Percentiles rank a stretch among this genome's conserved stretches.
phyloP scores from a whole-genome alignment of 2,329 filamentous ascomycete species.

The Fusarium concolor region DNA sequence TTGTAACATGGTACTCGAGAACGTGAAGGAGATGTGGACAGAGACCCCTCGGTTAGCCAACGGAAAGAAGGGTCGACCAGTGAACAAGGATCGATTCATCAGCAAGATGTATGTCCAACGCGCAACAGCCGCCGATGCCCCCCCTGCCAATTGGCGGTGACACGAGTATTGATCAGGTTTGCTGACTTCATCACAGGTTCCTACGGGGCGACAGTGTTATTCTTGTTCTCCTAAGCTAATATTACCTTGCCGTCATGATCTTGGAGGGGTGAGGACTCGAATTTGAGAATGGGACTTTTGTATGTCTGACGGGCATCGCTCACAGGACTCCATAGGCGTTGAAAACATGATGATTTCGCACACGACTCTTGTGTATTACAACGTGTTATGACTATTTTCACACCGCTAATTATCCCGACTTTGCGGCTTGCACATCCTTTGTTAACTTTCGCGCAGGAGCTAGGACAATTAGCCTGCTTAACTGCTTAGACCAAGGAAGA shows the following conservation, averaged over 20 bases:
- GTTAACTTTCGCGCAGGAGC: neutral
- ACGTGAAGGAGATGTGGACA: constrained; percentile 98
- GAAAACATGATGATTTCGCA: constrained; percentile 48
- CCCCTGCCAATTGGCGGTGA: constrained; percentile 24
- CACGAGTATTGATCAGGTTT: neutral
- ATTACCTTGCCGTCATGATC: constrained; percentile 23
- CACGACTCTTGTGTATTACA: constrained; percentile 19
- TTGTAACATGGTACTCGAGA: constrained; percentile 99
- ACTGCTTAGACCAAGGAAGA: constrained; percentile 78
- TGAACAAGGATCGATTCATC: constrained; percentile 98
- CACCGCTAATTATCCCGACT: neutral
- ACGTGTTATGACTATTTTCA: constrained; percentile 8
- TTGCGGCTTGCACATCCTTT: neutral
- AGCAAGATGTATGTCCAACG: constrained; percentile 85
- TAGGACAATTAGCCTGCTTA: constrained; percentile 43
- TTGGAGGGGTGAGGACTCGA: constrained; percentile 36
- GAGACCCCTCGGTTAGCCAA: constrained; percentile 86
- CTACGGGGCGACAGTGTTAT: constrained; percentile 89
- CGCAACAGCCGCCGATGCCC: neutral
- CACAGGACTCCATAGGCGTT: constrained; percentile 54
- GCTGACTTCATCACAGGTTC: constrained; percentile 69
- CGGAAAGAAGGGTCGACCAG: constrained; percentile 87
- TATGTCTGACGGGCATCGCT: constrained; percentile 48
- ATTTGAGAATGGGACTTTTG: constrained; percentile 45
- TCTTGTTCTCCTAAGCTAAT: constrained; percentile 81